Conservation (phyloP, 2,329 filamentous ascomycete genomes). For the Claviceps africana region DNA sequence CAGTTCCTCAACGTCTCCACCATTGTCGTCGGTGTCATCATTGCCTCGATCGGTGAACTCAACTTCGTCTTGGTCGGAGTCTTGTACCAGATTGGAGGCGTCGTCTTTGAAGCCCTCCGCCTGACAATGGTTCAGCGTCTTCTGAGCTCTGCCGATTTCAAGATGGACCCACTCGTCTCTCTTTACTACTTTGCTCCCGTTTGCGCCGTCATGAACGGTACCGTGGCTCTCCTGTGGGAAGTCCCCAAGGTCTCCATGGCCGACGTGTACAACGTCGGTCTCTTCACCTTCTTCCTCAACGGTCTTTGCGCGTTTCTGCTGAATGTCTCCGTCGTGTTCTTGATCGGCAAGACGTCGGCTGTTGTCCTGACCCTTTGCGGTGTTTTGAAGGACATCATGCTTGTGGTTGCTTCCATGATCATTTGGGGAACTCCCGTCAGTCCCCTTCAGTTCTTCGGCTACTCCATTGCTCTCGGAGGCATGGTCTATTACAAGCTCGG, state of each 20-base stretch:
- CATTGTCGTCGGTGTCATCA: constrained; percentile 87
- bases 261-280: constrained; percentile 60
- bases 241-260: constrained; percentile 53
- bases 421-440: constrained; percentile 69
- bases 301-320: constrained; percentile 66
- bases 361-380: constrained; percentile 77
- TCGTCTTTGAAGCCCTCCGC: constrained; percentile 69
- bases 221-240: constrained; percentile 61
- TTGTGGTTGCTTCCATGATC: constrained; percentile 65
- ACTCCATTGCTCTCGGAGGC: constrained; percentile 63
- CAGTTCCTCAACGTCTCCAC: constrained; percentile 85
- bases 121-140: constrained; percentile 75
- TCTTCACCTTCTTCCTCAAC: constrained; percentile 60
- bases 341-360: constrained; percentile 79
- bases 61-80: constrained; percentile 75
- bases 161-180: constrained; percentile 82
- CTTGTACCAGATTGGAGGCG: constrained; percentile 63
- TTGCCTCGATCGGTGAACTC: constrained; percentile 92
- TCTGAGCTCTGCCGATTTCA: constrained; percentile 70
- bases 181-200: constrained; percentile 83
- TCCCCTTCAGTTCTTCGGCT: constrained; percentile 67
- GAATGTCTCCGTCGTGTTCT: constrained; percentile 74
- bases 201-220: constrained; percentile 68
- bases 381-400: constrained; percentile 77
- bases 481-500: constrained; percentile 78